These are phyloP conservation scores for Ganoderma resinaceum DNA, from an alignment of 1,284 basidiomycete genomes.

Conservation along the genomic window DNA sequence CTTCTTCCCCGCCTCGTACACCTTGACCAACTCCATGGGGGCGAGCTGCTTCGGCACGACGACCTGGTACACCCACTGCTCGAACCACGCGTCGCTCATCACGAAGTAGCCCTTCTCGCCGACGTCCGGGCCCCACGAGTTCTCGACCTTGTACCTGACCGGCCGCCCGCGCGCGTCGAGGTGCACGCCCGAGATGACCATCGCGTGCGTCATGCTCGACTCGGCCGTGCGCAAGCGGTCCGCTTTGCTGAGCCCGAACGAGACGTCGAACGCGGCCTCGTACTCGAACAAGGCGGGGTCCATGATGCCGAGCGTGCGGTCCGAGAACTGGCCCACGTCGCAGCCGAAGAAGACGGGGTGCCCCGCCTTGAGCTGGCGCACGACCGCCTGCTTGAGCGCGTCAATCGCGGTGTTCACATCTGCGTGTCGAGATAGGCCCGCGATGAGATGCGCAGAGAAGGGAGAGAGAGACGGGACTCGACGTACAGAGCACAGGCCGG, in stretches of 20 bases:
- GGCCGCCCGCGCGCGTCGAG: constrained; percentile 79
- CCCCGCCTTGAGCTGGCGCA: constrained; percentile 89
- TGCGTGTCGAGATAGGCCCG: constrained; percentile 39
- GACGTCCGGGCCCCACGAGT: constrained; percentile 87
- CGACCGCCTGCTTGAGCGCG: constrained; percentile 81
- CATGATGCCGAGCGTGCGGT: constrained; percentile 80
- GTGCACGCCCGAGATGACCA: constrained; percentile 95
- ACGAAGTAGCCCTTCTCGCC: constrained; percentile 93
- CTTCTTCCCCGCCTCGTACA: constrained; percentile 74
- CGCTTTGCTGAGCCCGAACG: constrained; percentile 76
- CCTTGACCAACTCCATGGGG: constrained; percentile 79
- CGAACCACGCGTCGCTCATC: constrained; percentile 93
- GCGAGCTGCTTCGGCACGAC: constrained; percentile 85
- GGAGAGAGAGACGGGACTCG: background rate
- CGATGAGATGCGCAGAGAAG: background rate
- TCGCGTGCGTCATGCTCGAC: constrained; percentile 91
- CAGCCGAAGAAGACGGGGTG: constrained; percentile 96
- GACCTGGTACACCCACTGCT: constrained; percentile 90
- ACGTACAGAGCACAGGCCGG: constrained; percentile 80
- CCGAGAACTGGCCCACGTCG: constrained; percentile 85
- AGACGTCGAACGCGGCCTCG: constrained; percentile 70
- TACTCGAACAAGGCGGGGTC: constrained; percentile 86
- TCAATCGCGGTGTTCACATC: constrained; percentile 91
- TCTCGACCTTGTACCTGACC: constrained; percentile 93
- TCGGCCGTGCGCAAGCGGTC: constrained; percentile 86